phyloP scores from a whole-genome alignment of 768 basidiomycete genomes.

The Leccinum ochraceum region DNA sequence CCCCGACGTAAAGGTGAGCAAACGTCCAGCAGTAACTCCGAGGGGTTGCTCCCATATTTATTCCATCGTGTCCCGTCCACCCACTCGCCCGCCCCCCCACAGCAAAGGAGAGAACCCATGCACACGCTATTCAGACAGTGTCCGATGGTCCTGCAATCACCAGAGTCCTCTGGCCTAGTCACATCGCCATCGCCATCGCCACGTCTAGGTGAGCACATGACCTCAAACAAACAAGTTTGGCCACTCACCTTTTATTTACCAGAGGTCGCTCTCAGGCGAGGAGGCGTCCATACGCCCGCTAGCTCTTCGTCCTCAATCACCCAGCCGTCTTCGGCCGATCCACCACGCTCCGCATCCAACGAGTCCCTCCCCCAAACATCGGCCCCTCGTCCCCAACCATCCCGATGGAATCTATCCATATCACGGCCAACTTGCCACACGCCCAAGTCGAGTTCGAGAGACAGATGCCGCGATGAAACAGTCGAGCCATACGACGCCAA shows the following conservation, averaged over 20 bases:
- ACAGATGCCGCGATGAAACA: not conserved
- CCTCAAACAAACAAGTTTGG: not conserved
- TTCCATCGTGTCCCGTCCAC: not conserved
- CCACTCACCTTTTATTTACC: slow-evolving; percentile 4
- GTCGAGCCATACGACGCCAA: not conserved
- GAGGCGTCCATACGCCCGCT: not conserved
- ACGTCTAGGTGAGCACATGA: slow-evolving; percentile 10
- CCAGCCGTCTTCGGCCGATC: not conserved
- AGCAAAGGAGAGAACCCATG: not conserved
- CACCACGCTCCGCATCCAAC: not conserved
- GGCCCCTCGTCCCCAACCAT: not conserved
- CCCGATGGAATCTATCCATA: not conserved
- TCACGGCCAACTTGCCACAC: not conserved
- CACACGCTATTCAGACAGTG: slow-evolving; percentile 1
- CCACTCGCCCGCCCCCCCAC: not conserved
- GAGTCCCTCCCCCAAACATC: not conserved
- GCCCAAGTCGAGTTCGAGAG: not conserved
- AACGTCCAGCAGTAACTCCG: not conserved
- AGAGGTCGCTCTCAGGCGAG: not conserved
- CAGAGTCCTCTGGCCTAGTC: not conserved
- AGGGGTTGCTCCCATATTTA: not conserved
- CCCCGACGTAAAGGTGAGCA: not conserved
- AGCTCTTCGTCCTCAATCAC: not conserved
- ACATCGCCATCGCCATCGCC: not conserved
- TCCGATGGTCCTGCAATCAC: not conserved